Evolutionary conservation across 1,284 basidiomycete genomes (phyloP), one percentile per base, ranked within the genome.

Genomic region (Cryptococcus hybrid): DNA sequence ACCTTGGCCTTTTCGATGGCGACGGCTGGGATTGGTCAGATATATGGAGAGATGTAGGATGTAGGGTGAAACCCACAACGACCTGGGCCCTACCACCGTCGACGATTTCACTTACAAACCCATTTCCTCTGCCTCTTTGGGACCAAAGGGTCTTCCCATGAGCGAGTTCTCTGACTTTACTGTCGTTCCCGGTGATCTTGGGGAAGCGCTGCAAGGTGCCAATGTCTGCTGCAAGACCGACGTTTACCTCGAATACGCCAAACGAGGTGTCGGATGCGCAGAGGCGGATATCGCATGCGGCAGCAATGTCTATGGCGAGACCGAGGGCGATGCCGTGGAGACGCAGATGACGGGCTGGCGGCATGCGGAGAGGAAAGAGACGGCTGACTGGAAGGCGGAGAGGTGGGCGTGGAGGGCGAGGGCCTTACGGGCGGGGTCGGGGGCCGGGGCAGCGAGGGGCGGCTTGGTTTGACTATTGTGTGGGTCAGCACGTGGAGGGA

Each of bases 221-320:
- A 50, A 95, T 88, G 73, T 96, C 93, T 1, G 93, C 89, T 2
- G 92, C 92, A 0, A 96, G 81, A 0, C 90, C 92, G 7, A 92
- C 84, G 68, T 93, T 90, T 7, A 92, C 88, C 82, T 97, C 92
- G 79, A 92, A 90, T 78, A 96, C 89, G 13, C 85, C 84, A 69
- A 96, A 91, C 1, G 71, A 68, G 0, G 85, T 76, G 61, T 86
- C 81, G 0, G 83, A 79, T 0, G 89, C 83, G 1, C 87, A 85
- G 61, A 88, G 86, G 0, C 93, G 83, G 9, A 96, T 82, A 71
- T 96, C 93, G 71, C 90, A 91, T 0, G 88, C 87, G 0, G 83
- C 80, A 13, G 89, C 82, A 60, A 95, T 83, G 75, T 98, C 83
- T 53, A 84, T 70, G 0, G 72, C 90, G 0, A 94, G 82, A 0